phyloP scores from a whole-genome alignment of 2,329 filamentous ascomycete genomes.

The Monosporascus ibericus region DNA sequence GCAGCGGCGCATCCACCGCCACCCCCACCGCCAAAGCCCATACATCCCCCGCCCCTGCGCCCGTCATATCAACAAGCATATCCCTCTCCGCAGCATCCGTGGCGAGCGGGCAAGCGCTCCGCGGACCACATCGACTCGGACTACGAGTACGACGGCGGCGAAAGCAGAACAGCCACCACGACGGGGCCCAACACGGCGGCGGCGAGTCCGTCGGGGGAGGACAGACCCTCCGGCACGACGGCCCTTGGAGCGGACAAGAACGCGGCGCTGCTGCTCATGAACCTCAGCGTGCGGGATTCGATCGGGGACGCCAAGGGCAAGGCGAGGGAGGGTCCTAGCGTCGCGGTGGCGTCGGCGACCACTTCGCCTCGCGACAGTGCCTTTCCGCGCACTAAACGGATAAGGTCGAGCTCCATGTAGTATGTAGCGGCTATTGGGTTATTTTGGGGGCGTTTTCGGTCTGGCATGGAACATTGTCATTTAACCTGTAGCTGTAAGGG shows the following conservation, averaged over 20 bases:
- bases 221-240: conserved; percentile 6
- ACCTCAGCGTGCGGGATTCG: conserved; percentile 36
- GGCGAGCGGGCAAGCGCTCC: conserved; percentile 19
- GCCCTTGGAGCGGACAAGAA: conserved; percentile 34
- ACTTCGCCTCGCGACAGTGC: conserved; percentile 16
- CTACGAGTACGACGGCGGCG: conserved; percentile 14
- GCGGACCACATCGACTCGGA: conserved; percentile 23
- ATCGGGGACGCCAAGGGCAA: conserved; percentile 4
- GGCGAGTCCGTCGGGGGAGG: neutral
- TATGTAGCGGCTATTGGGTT: neutral
- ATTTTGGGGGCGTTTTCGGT: neutral
- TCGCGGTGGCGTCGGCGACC: conserved; percentile 9
- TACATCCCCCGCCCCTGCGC: conserved; percentile 2
- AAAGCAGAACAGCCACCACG: conserved; percentile 2
- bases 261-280: conserved; percentile 42
- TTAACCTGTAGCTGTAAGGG: neutral
- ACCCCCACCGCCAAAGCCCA: conserved; percentile 8
- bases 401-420: conserved; percentile 35
- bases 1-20: conserved; percentile 7
- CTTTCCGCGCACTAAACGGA: conserved; percentile 32
- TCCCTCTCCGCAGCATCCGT: neutral
- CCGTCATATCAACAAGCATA: conserved; percentile 1
- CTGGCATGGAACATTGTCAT: neutral
- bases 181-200: conserved; percentile 1
- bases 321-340: neutral